phyloP scores from a whole-genome alignment of 768 basidiomycete species.

The Mycena indigotica region DNA sequence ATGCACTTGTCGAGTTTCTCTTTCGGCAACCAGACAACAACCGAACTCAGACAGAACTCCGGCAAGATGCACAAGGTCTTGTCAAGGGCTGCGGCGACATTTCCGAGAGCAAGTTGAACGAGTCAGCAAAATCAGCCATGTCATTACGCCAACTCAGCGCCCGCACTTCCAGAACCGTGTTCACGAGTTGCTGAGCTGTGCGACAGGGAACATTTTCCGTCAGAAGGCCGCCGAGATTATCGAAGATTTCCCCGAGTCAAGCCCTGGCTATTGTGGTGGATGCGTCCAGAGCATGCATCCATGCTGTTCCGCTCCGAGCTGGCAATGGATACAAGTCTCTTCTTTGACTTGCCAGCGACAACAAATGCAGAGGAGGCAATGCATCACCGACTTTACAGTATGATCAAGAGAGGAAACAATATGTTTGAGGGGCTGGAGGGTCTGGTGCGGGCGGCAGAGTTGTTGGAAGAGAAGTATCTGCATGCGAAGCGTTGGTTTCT shows the following conservation, averaged over 20 bases:
- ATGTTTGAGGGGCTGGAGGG: neutral
- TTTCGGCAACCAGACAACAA: neutral
- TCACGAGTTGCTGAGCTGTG: constrained; percentile 11
- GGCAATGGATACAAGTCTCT: neutral
- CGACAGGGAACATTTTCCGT: constrained; percentile 10
- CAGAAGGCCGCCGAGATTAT: constrained; percentile 15
- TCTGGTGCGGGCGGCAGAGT: neutral
- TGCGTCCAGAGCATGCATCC: constrained; percentile 20
- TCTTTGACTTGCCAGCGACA: neutral
- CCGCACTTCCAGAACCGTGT: constrained; percentile 21
- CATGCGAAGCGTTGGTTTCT: neutral
- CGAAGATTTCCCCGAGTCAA: constrained; percentile 27
- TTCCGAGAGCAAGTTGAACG: constrained; percentile 30
- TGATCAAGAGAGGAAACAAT: neutral
- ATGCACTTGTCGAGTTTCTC: constrained; percentile 20
- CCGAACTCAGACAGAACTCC: constrained; percentile 23
- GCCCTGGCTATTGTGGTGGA: constrained; percentile 37
- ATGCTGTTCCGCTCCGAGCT: constrained; percentile 25
- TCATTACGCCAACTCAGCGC: constrained; percentile 19
- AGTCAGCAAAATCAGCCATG: constrained; percentile 27
- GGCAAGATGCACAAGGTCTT: constrained; percentile 20
- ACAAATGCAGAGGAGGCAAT: neutral
- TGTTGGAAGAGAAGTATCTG: neutral
- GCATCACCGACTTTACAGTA: neutral
- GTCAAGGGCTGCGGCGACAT: constrained; percentile 34